Evolutionary conservation across 352 stramenopile species (phyloP).

Genomic region (Pythium grandisporangium): DNA sequence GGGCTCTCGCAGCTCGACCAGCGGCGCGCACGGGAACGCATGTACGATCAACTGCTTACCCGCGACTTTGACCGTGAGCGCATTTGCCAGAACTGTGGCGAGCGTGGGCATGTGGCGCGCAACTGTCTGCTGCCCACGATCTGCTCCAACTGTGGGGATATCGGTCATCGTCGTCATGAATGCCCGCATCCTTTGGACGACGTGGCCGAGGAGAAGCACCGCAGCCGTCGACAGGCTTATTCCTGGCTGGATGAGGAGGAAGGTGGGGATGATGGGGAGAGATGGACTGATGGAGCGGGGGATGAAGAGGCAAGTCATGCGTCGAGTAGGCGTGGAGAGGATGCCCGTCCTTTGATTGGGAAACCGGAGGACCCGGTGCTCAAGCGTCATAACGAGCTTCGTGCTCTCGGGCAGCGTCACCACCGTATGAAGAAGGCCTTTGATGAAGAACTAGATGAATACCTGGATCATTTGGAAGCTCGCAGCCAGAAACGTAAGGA

Average conservation of each 20-base stretch:
- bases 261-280: no score
- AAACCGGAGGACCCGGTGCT: background rate
- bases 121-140: slow-evolving; percentile 71
- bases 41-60: slow-evolving; percentile 51
- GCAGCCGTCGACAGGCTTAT: slow-evolving; percentile 6
- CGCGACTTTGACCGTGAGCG: slow-evolving; percentile 46
- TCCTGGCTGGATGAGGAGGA: slow-evolving; percentile 10
- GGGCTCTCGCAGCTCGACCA: slow-evolving; percentile 42
- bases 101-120: slow-evolving; percentile 48
- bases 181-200: slow-evolving; percentile 39
- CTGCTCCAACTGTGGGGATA: slow-evolving; percentile 68
- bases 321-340: no score
- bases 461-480: slow-evolving; percentile 20
- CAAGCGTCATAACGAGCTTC: slow-evolving; percentile 18
- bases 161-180: slow-evolving; percentile 42
- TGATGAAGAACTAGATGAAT: slow-evolving; percentile 54
- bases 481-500: slow-evolving; percentile 5
- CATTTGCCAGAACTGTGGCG: slow-evolving; percentile 71
- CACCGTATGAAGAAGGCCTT: slow-evolving; percentile 45
- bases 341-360: no score
- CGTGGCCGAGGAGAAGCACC: slow-evolving; percentile 5
- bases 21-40: slow-evolving; percentile 32
- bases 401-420: slow-evolving; percentile 26
- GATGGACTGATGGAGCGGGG: no score
- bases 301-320: no score